Conservation (phyloP, 2,329 filamentous ascomycete genomes). For the Akanthomyces dipterigenus region DNA sequence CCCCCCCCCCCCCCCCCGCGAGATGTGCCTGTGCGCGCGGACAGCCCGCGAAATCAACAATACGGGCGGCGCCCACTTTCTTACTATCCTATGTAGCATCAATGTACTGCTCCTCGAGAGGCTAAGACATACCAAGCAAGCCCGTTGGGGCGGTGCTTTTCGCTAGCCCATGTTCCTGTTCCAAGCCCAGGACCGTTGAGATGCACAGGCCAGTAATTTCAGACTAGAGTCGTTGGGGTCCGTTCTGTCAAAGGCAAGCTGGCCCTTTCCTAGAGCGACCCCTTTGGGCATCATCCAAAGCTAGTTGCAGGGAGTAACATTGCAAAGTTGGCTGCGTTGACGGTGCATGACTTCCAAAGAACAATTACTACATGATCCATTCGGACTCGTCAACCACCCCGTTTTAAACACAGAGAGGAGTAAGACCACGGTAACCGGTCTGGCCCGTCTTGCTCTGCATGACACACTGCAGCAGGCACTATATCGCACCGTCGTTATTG, state of each 20-base stretch:
- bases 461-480: background rate
- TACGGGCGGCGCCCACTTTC: background rate
- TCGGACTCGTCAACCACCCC: background rate
- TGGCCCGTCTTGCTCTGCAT: background rate
- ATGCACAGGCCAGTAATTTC: conserved; percentile 4
- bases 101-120: background rate
- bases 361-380: background rate
- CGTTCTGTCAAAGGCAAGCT: background rate
- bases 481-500: background rate
- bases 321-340: background rate
- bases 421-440: background rate
- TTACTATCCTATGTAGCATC: background rate
- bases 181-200: background rate
- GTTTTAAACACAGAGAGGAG: background rate
- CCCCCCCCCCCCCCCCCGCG: too few relatives aligned
- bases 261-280: background rate
- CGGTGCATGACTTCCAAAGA: background rate
- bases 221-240: background rate
- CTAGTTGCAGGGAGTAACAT: background rate
- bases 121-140: conserved; percentile 2
- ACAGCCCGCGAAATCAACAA: background rate
- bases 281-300: background rate
- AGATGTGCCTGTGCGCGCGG: background rate
- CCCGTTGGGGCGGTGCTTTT: background rate
- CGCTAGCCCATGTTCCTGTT: background rate